Conservation (phyloP, 192 early-diverging fungal genomes). For the Linnemannia schmuckeri region DNA sequence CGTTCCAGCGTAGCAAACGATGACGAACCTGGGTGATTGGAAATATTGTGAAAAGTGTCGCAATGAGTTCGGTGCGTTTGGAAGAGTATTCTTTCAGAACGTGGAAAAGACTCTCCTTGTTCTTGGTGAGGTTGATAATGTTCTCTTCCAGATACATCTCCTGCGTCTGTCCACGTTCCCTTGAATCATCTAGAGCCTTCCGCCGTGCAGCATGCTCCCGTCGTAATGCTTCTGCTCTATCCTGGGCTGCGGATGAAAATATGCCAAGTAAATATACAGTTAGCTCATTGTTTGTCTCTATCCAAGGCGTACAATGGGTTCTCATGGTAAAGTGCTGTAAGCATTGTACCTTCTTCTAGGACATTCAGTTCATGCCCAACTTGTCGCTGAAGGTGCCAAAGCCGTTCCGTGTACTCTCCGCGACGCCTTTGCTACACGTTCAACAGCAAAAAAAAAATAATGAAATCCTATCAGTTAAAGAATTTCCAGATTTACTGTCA, state of each 20-base stretch:
- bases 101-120: slow-evolving; percentile 59
- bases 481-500: not conserved
- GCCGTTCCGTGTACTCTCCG: slow-evolving; percentile 41
- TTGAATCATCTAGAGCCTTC: slow-evolving; percentile 53
- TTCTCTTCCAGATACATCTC: slow-evolving; percentile 65
- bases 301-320: too few species aligned
- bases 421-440: slow-evolving; percentile 50
- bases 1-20: not conserved
- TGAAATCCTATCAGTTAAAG: not conserved
- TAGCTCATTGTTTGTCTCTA: not conserved
- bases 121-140: slow-evolving; percentile 53
- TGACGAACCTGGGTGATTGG: slow-evolving; percentile 66
- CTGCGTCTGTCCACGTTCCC: slow-evolving; percentile 48
- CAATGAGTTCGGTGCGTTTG: slow-evolving; percentile 65
- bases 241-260: slow-evolving; percentile 36
- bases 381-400: slow-evolving; percentile 55
- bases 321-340: not conserved
- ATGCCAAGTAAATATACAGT: not conserved
- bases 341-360: slow-evolving; percentile 50
- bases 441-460: not conserved
- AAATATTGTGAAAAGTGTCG: slow-evolving; percentile 70
- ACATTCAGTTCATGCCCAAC: slow-evolving; percentile 56
- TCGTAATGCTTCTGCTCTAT: slow-evolving; percentile 31
- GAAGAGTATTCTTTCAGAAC: slow-evolving; percentile 49
- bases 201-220: slow-evolving; percentile 50